These are phyloP conservation scores for Diaporthe nobilis DNA, from an alignment of 2,329 filamentous ascomycete species.

Conservation along the genomic window DNA sequence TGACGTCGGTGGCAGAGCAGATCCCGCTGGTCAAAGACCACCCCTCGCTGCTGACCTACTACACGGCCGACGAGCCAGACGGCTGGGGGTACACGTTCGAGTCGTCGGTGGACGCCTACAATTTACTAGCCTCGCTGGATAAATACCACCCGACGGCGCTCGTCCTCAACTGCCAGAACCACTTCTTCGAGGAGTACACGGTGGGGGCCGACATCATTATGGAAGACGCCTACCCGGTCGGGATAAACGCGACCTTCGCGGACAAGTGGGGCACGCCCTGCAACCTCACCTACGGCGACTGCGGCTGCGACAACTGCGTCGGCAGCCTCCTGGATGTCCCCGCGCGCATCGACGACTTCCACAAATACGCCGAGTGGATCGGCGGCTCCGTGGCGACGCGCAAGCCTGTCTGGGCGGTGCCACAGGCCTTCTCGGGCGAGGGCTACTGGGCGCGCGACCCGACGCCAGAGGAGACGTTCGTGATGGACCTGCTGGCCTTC, in stretches of 20 bases:
- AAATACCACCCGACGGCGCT: constrained; percentile 73
- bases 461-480: constrained; percentile 58
- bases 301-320: constrained; percentile 73
- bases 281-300: constrained; percentile 72
- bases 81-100: constrained; percentile 69
- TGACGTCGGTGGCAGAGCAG: constrained; percentile 55
- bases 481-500: constrained; percentile 60
- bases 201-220: constrained; percentile 71
- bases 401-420: constrained; percentile 60
- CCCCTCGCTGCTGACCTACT: constrained; percentile 60
- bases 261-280: constrained; percentile 67
- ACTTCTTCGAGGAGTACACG: constrained; percentile 70
- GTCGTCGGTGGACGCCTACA: constrained; percentile 58
- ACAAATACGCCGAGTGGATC: constrained; percentile 56
- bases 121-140: constrained; percentile 64
- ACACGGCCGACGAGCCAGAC: constrained; percentile 66
- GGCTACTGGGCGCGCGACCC: constrained; percentile 64
- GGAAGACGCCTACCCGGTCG: constrained; percentile 72
- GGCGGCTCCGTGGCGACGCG: constrained; percentile 62
- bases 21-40: constrained; percentile 57
- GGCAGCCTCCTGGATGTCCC: constrained; percentile 67
- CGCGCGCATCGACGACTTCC: constrained; percentile 56
- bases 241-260: constrained; percentile 67
- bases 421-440: constrained; percentile 64
- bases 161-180: constrained; percentile 74